These are phyloP conservation scores for Dissophora ornata DNA, from an alignment of 192 early-diverging fungal genomes.

Conservation along the genomic window DNA sequence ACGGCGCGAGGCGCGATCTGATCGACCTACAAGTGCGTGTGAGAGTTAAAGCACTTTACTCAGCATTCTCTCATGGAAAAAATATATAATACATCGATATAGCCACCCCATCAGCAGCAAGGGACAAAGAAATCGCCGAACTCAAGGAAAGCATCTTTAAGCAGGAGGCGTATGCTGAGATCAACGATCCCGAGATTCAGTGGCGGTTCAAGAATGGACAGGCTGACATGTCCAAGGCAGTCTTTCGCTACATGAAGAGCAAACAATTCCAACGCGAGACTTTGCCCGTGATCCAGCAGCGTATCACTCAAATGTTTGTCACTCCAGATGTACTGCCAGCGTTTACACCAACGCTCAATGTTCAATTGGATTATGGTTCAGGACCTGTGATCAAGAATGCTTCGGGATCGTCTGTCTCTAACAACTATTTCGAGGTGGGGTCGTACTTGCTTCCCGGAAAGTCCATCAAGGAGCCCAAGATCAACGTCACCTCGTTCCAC, in stretches of 20 bases:
- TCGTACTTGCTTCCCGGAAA: slow-evolving; percentile 57
- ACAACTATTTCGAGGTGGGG: slow-evolving; percentile 39
- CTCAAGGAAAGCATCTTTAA: slow-evolving; percentile 64
- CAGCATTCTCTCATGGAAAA: too few relatives aligned
- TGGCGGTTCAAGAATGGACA: slow-evolving; percentile 71
- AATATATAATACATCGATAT: too few relatives aligned
- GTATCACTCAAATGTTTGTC: slow-evolving; percentile 81
- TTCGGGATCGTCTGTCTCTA: neutral
- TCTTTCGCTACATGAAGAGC: slow-evolving; percentile 75
- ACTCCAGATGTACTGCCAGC: slow-evolving; percentile 76
- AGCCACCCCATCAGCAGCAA: slow-evolving; percentile 45
- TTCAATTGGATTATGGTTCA: slow-evolving; percentile 55
- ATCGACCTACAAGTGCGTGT: too few relatives aligned
- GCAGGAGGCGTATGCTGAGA: slow-evolving; percentile 71
- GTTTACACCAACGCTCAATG: slow-evolving; percentile 58
- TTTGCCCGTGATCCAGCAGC: slow-evolving; percentile 64
- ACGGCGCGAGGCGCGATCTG: neutral
- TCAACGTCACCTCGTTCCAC: slow-evolving; percentile 72
- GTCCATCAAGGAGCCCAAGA: slow-evolving; percentile 63
- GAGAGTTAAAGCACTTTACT: too few relatives aligned
- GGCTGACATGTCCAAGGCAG: slow-evolving; percentile 75
- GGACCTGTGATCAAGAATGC: slow-evolving; percentile 17
- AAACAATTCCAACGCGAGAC: slow-evolving; percentile 68
- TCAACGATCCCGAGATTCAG: slow-evolving; percentile 77
- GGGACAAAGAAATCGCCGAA: slow-evolving; percentile 54